A percentile compares a stretch with the other conserved stretches of the same genome.
These are phyloP conservation scores for Rhododendron williamsianum DNA, from an alignment of 148 eudicot genomes.

Conservation along the genomic window DNA sequence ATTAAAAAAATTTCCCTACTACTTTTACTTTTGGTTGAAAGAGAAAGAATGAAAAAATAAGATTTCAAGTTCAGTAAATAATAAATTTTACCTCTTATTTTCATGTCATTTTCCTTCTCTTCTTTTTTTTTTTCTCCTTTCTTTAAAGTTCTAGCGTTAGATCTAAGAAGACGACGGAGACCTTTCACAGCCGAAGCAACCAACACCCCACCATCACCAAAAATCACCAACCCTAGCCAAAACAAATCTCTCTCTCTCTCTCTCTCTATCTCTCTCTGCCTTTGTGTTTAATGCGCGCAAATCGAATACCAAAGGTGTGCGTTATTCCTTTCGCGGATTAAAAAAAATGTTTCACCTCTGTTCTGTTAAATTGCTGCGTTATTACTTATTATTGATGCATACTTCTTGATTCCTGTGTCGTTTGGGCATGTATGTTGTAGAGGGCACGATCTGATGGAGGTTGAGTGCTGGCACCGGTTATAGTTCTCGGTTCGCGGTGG, in stretches of 20 bases:
- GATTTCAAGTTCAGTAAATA: too few species aligned
- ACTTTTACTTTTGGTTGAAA: too few species aligned
- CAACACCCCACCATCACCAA: background rate
- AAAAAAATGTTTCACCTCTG: background rate
- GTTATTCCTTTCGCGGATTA: background rate
- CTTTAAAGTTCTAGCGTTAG: background rate
- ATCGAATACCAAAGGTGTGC: background rate
- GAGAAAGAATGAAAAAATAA: too few species aligned
- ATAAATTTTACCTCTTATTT: too few species aligned
- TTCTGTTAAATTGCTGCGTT: background rate
- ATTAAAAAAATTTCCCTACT: too few species aligned
- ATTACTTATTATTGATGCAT: background rate
- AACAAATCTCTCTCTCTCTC: background rate
- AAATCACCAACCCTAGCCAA: background rate
- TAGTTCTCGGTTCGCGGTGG: background rate
- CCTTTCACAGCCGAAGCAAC: background rate
- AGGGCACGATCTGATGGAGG: constrained; percentile 7
- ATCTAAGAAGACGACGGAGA: background rate
- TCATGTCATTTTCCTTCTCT: too few species aligned
- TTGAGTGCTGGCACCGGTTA: background rate
- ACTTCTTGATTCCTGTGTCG: background rate
- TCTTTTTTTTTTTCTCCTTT: too few species aligned
- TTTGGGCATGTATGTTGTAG: constrained; percentile 1
- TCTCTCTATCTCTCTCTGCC: background rate
- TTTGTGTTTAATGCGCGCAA: background rate